Conservation (phyloP, 2,329 filamentous ascomycete species). For the Ophiostoma ulmi region DNA sequence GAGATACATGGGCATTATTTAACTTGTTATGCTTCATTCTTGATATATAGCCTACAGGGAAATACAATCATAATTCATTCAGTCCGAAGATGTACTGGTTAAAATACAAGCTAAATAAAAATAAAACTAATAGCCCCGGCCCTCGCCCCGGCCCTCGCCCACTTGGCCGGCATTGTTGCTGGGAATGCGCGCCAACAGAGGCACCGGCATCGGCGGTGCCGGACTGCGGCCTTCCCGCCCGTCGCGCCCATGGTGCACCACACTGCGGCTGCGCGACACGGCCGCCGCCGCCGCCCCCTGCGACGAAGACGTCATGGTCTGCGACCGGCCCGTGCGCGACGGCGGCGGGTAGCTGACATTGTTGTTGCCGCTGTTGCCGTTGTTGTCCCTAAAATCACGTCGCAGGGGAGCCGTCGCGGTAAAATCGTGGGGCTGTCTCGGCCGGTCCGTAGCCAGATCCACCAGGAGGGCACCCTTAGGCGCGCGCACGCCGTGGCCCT, state of each 20-base stretch:
- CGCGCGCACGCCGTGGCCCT: constrained; percentile 45
- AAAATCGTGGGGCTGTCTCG: neutral
- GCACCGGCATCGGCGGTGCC: constrained; percentile 25
- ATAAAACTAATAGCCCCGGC: neutral
- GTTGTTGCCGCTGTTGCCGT: neutral
- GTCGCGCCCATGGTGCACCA: constrained; percentile 17
- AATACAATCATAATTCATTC: too few species aligned
- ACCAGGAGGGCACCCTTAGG: constrained; percentile 43
- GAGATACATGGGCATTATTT: too few species aligned
- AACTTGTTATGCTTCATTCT: too few species aligned
- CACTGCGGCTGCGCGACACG: constrained; percentile 20
- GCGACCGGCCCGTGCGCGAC: constrained; percentile 17
- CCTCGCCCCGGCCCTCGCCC: neutral
- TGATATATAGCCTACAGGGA: too few species aligned
- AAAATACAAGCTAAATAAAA: too few species aligned
- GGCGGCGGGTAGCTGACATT: neutral
- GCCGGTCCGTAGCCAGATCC: constrained; percentile 40
- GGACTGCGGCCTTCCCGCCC: neutral
- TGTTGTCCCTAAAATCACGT: neutral
- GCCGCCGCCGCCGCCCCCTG: constrained; percentile 18
- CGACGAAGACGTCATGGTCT: constrained; percentile 27
- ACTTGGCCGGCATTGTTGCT: constrained; percentile 1
- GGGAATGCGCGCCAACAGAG: constrained; percentile 20
- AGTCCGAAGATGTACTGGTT: too few species aligned
- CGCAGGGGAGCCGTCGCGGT: neutral